These are phyloP conservation scores for Durio zibethinus DNA, from an alignment of 345 rosid genomes.

Conservation along the genomic window DNA sequence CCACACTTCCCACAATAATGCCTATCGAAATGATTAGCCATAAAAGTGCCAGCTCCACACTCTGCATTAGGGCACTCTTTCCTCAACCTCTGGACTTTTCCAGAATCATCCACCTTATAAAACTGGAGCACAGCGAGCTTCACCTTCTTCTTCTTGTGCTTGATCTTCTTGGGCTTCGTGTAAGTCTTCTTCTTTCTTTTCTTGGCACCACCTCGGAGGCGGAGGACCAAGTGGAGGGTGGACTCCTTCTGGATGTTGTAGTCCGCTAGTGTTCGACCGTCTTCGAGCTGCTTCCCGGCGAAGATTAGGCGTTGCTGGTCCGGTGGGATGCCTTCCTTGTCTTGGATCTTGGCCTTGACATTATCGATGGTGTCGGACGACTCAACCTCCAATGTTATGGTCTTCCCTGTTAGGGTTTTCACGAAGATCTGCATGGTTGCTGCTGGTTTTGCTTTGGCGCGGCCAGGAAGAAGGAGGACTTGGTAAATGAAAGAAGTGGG, in stretches of 20 bases:
- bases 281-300: constrained; percentile 68
- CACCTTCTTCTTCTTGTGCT: constrained; percentile 68
- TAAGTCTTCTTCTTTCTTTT: constrained; percentile 77
- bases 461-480: neutral
- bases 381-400: constrained; percentile 66
- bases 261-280: constrained; percentile 67
- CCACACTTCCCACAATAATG: constrained; percentile 72
- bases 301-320: constrained; percentile 64
- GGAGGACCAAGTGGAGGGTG: constrained; percentile 65
- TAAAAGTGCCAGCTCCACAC: constrained; percentile 68
- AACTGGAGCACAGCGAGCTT: constrained; percentile 63
- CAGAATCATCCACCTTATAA: constrained; percentile 56
- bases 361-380: constrained; percentile 64
- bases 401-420: constrained; percentile 73
- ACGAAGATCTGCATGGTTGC: constrained; percentile 64
- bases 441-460: neutral
- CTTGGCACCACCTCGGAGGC: constrained; percentile 68
- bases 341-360: constrained; percentile 67
- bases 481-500: neutral
- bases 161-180: constrained; percentile 72
- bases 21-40: constrained; percentile 68
- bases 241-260: constrained; percentile 74
- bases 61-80: constrained; percentile 64
- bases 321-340: constrained; percentile 66
- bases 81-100: constrained; percentile 62